Percentiles rank a stretch among this genome's conserved stretches.
Evolutionary conservation across 2,329 filamentous ascomycete species (phyloP).

Genomic region (Hypoxylon sp.): DNA sequence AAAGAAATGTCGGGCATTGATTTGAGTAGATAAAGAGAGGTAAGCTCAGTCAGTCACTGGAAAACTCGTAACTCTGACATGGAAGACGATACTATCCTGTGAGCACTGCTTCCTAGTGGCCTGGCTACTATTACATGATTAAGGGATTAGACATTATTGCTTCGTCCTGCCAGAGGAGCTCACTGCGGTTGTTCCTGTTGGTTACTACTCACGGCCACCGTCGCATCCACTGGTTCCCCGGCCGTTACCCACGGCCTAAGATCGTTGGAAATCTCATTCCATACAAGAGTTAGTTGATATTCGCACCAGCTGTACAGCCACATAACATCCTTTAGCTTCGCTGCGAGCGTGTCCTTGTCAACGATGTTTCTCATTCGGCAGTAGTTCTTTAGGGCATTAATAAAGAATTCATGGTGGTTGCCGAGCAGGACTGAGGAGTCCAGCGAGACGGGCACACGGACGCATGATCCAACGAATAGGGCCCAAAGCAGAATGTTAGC

Average conservation of each 20-base stretch:
- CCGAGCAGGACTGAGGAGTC: constrained; percentile 37
- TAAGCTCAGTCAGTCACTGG: constrained; percentile 1
- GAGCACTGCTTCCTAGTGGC: constrained; percentile 1
- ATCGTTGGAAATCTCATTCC: constrained; percentile 49
- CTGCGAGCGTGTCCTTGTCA: constrained; percentile 45
- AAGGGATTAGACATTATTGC: constrained; percentile 41
- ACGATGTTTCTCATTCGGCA: constrained; percentile 49
- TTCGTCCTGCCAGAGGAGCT: not conserved
- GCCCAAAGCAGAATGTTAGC: constrained; percentile 53
- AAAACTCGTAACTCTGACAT: constrained; percentile 4
- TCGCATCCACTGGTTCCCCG: constrained; percentile 10
- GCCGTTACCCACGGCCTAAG: constrained; percentile 36
- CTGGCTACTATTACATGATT: constrained; percentile 32
- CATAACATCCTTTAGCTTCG: constrained; percentile 49
- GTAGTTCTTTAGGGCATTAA: constrained; percentile 49
- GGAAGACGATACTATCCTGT: constrained; percentile 3
- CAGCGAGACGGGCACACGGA: constrained; percentile 45
- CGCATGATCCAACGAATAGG: constrained; percentile 54
- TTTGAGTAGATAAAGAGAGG: constrained; percentile 4
- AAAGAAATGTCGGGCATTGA: constrained; percentile 6
- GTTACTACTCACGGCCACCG: constrained; percentile 6
- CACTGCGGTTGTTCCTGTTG: constrained; percentile 8
- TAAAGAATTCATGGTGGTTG: constrained; percentile 52
- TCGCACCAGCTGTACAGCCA: constrained; percentile 55
- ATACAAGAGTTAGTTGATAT: constrained; percentile 50